These are phyloP conservation scores for Ceratonia siliqua DNA, from an alignment of 306 rosid species.

Conservation along the genomic window DNA sequence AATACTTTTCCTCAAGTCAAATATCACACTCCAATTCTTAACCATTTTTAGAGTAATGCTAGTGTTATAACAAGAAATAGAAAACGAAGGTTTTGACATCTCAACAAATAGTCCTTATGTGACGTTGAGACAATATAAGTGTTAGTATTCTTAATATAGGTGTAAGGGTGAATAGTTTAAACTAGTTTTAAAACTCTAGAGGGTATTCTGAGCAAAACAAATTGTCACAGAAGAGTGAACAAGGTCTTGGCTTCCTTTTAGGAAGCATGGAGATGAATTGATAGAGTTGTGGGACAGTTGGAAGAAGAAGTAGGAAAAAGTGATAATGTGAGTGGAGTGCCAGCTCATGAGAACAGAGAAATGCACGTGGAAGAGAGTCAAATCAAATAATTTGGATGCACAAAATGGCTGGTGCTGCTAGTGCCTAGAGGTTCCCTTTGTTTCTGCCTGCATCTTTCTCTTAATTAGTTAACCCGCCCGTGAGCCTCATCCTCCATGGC, in stretches of 20 bases:
- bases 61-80: neutral
- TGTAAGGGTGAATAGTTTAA: neutral
- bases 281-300: slow-evolving; percentile 48
- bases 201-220: neutral
- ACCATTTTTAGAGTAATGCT: neutral
- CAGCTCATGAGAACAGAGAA: slow-evolving; percentile 60
- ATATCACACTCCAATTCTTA: neutral
- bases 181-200: neutral
- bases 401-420: slow-evolving; percentile 19
- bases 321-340: slow-evolving; percentile 36
- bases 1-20: neutral
- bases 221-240: slow-evolving; percentile 11
- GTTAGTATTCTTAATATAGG: too few species aligned
- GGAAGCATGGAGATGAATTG: slow-evolving; percentile 78
- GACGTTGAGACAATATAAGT: too few species aligned
- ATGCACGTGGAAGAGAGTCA: slow-evolving; percentile 58
- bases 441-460: slow-evolving; percentile 2
- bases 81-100: neutral
- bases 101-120: too few species aligned
- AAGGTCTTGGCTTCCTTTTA: slow-evolving; percentile 52
- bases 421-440: slow-evolving; percentile 21
- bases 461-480: slow-evolving; percentile 6
- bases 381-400: slow-evolving; percentile 48
- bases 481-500: slow-evolving; percentile 29
- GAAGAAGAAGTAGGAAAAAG: slow-evolving; percentile 34